Evolutionary conservation across 2,329 filamentous ascomycete genomes (phyloP).

Genomic region (Escovopsis sp.): DNA sequence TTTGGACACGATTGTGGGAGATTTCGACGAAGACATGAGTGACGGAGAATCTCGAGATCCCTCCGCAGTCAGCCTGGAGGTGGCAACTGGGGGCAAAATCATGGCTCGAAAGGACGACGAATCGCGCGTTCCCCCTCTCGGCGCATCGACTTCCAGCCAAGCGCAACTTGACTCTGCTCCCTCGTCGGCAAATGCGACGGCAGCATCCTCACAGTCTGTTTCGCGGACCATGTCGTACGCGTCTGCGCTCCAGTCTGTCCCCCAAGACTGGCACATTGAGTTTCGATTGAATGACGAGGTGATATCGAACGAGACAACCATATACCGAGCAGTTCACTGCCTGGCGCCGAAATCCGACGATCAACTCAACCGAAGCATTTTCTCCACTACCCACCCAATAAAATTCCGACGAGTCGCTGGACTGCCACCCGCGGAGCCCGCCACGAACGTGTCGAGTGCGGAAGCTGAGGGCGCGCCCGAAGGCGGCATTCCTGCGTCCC

Average conservation of each 20-base stretch:
- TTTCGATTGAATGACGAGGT: slow-evolving; percentile 77
- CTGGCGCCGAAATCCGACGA: slow-evolving; percentile 40
- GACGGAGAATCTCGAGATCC: slow-evolving; percentile 51
- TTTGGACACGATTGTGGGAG: slow-evolving; percentile 78
- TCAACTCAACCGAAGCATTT: slow-evolving; percentile 60
- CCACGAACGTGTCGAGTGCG: slow-evolving; percentile 39
- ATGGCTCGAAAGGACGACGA: slow-evolving; percentile 88
- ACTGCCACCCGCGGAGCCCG: slow-evolving; percentile 59
- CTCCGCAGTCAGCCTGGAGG: slow-evolving; percentile 80
- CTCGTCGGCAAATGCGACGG: slow-evolving; percentile 13
- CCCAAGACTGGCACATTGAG: slow-evolving; percentile 95
- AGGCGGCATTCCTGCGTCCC: slow-evolving; percentile 57
- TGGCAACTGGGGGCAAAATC: slow-evolving; percentile 73
- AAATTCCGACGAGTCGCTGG: slow-evolving; percentile 80
- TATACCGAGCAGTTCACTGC: slow-evolving; percentile 85
- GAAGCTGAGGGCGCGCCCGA: slow-evolving; percentile 38
- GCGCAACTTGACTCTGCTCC: slow-evolving; percentile 6
- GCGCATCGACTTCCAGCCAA: slow-evolving; percentile 36
- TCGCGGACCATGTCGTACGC: slow-evolving; percentile 67
- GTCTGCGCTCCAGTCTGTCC: slow-evolving; percentile 62
- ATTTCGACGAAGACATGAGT: slow-evolving; percentile 73
- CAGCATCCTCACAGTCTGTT: slow-evolving; percentile 38
- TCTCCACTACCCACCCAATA: slow-evolving; percentile 81
- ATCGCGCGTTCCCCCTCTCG: slow-evolving; percentile 70
- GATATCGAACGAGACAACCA: slow-evolving; percentile 82